Evolutionary conservation across 2,329 filamentous ascomycete species (phyloP), one percentile per base, ranked within the genome.

Genomic region (Trichoderma semiorbis): DNA sequence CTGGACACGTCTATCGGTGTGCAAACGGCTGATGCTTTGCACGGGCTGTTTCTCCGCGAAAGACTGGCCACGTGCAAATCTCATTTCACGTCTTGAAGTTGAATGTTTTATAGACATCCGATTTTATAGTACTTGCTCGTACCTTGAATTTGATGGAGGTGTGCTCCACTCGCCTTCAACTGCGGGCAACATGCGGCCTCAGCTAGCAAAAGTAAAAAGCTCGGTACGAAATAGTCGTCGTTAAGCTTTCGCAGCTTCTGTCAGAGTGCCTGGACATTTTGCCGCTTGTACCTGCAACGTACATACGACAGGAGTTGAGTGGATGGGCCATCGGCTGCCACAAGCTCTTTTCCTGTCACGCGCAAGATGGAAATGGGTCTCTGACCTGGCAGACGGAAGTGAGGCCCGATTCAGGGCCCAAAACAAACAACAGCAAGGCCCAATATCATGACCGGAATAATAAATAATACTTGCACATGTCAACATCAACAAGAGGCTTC

Each of bases 321-420:
- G 64, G 32, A 67, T 68, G 65, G 65, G 60, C 53, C 65, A 68
- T 55, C 28, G 65, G 55, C 65, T 68, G 65, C 53, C 55, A 34
- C 53, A 47, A 68, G 65, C 65, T 68, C 55, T 47, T 30, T 34
- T 47, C 36, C 55, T 39, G 39, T 58, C 68, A 69, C 67, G 53
- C 61, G 34, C 47, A 39, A 60, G 28, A 21, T 58, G 61, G 36
- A 65, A 64, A 58, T 21, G 61, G 50, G 60, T 18, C 14, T 53
- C 18, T 36, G 28, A 8, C 30, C 47, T 6, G n/a, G 47, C 28
- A 14, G 11, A 24, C 21, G 57, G 64, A 58, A 58, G n/a, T 14
- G 64, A 58, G 65, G 55, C 65, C 65, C 55, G 65, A 47, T 60
- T 26, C 26, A n/a, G 32, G 58, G 21, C 61, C 68, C 39, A 30